A percentile compares a stretch with the other conserved stretches of the same genome.
phyloP scores from a whole-genome alignment of 129 eudicot genomes.

The Glebionis coronaria region DNA sequence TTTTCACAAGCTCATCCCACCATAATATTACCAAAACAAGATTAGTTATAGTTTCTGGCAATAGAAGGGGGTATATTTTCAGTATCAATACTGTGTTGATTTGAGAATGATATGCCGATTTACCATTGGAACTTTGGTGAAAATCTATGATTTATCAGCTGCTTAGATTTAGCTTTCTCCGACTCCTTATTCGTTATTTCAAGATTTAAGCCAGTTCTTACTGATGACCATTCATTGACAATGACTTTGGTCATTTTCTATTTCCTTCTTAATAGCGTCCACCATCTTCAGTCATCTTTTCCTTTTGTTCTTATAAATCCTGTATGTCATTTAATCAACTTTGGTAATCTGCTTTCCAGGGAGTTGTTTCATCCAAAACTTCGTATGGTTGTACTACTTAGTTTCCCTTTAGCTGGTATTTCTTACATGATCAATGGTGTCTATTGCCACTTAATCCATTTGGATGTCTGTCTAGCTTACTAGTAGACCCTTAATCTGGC shows the following conservation, averaged over 20 bases:
- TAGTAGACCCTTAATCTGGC: not conserved
- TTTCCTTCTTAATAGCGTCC: not conserved
- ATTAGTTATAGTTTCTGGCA: not conserved
- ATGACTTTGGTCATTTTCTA: not conserved
- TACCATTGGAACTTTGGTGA: not conserved
- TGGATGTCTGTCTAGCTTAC: constrained; percentile 17
- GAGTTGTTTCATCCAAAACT: not conserved
- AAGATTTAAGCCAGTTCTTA: not conserved
- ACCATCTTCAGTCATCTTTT: constrained; percentile 12
- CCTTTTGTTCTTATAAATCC: not conserved
- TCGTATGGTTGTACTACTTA: not conserved
- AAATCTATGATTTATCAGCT: not conserved
- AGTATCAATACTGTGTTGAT: not conserved
- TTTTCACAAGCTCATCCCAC: constrained; percentile 20
- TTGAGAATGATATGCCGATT: not conserved
- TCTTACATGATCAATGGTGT: constrained; percentile 15
- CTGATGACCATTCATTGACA: not conserved
- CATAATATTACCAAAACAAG: constrained; percentile 21
- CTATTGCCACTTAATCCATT: constrained; percentile 21
- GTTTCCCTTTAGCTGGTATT: not conserved
- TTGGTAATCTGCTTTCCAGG: not conserved
- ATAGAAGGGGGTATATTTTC: constrained; percentile 4
- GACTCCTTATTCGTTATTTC: not conserved
- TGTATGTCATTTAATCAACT: constrained; percentile 12
- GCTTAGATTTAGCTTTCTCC: constrained; percentile 11